Conservation (phyloP, 352 stramenopile genomes). For the Thalassiosira mediterranea region DNA sequence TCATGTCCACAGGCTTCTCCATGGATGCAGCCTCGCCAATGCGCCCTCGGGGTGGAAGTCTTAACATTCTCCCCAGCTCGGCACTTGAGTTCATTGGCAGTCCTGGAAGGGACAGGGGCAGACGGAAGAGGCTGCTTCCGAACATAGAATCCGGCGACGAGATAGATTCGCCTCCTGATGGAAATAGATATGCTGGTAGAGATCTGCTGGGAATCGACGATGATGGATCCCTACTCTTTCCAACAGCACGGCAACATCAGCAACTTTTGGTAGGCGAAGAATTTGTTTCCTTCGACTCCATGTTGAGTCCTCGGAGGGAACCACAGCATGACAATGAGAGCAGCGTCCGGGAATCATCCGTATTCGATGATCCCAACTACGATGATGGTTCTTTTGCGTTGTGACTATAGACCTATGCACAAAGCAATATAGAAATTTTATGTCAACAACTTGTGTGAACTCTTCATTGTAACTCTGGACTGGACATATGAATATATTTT, state of each 20-base stretch:
- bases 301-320: too few relatives aligned
- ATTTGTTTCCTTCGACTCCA: too few relatives aligned
- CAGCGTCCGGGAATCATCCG: slow-evolving; percentile 25
- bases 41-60: slow-evolving; percentile 4
- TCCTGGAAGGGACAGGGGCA: slow-evolving; percentile 6
- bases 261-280: slow-evolving; percentile 8
- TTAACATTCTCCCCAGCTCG: slow-evolving; percentile 45
- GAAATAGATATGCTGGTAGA: slow-evolving; percentile 2
- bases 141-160: slow-evolving; percentile 35
- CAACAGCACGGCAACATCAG: slow-evolving; percentile 19
- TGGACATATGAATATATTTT: too few relatives aligned
- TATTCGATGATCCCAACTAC: slow-evolving; percentile 36
- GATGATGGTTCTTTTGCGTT: too few relatives aligned
- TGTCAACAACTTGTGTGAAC: too few relatives aligned
- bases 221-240: slow-evolving; percentile 53
- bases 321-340: too few relatives aligned
- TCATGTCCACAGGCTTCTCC: slow-evolving; percentile 22
- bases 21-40: slow-evolving; percentile 32
- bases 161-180: slow-evolving; percentile 3
- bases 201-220: slow-evolving; percentile 59
- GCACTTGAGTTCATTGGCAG: slow-evolving; percentile 49
- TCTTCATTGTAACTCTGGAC: too few relatives aligned
- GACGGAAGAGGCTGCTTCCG: slow-evolving; percentile 18
- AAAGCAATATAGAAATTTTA: too few relatives aligned
- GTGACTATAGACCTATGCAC: too few relatives aligned